Evolutionary conservation across 2,329 filamentous ascomycete genomes (phyloP), one percentile per base, ranked within the genome.

Genomic region (Mycosphaerella sp.): DNA sequence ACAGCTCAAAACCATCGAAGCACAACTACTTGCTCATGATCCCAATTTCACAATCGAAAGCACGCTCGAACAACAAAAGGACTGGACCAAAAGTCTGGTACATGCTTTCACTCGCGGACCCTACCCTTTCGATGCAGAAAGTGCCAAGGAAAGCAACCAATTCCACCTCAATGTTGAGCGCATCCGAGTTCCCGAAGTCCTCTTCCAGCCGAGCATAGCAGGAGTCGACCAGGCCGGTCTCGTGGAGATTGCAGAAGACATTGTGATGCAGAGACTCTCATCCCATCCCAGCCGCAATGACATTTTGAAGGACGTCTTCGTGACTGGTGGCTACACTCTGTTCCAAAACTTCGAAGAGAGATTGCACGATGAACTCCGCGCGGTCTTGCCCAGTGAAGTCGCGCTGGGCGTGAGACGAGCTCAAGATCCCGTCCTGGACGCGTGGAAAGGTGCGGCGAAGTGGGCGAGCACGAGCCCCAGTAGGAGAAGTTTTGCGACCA

Each of bases 121-220:
- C 0, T 87, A 89, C 63, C 88, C 92, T 0, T 95, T 90, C 61
- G 86, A 97, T 62, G 75, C 84, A 0, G 83, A 89, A 53, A 87
- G 84, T 54, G 87, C 93, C 63, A 82, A 84, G 14, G 82, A 98
- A 73, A 82, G 83, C 14, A 84, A 90, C 70, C 92, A 97, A 72
- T 76, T 98, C 48, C 93, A 98, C 70, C 82, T 98, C 59, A 98
- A 98, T 70, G 89, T 98, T 81, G 93, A 98, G 83, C 89, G 93
- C 72, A 97, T 98, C 89, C 92, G 93, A 79, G 91, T 92, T 74
- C 93, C 93, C 66, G 93, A 98, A 81, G 92, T 93, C 78, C 87
- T 98, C 69, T 98, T 98, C 89, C 89, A 96, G 81, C 93, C 93
- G 72, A 92, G 86, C 65, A 92, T 97, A 67, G 82, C 97, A 69